Conservation (phyloP, 2,329 filamentous ascomycete genomes). For the Metarhizium anisopliae region DNA sequence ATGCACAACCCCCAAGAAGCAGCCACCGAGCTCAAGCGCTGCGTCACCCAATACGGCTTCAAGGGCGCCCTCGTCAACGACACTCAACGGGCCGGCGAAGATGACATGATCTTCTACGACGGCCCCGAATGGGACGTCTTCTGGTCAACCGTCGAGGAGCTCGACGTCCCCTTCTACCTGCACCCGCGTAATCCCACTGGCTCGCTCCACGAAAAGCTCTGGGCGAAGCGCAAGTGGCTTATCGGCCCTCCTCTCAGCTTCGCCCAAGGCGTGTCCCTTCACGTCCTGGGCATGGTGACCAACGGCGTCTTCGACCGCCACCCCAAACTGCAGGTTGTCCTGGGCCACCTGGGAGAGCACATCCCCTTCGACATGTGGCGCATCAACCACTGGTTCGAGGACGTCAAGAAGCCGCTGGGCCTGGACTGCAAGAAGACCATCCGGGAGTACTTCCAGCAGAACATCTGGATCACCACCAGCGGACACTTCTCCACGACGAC, state of each 20-base stretch:
- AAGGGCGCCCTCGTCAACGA: constrained; percentile 54
- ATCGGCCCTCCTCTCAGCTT: constrained; percentile 51
- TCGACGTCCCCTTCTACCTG: constrained; percentile 57
- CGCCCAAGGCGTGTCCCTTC: constrained; percentile 49
- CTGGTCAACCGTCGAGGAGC: constrained; percentile 47
- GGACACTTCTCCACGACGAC: constrained; percentile 47
- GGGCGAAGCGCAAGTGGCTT: constrained; percentile 49
- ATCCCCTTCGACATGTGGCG: constrained; percentile 41
- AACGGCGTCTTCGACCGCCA: constrained; percentile 42
- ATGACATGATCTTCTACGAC: constrained; percentile 58
- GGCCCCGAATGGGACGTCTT: constrained; percentile 50
- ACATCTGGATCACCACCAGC: constrained; percentile 48
- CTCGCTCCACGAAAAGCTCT: constrained; percentile 47
- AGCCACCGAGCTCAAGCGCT: constrained; percentile 39
- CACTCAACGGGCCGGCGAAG: constrained; percentile 46
- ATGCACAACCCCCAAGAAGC: constrained; percentile 46
- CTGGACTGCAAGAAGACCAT: constrained; percentile 38
- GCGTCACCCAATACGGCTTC: constrained; percentile 50
- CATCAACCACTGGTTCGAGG: constrained; percentile 47
- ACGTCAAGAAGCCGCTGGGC: constrained; percentile 42
- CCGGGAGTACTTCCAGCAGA: constrained; percentile 43
- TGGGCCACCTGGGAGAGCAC: constrained; percentile 40
- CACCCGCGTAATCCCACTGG: constrained; percentile 52
- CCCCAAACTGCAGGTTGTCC: constrained; percentile 34
- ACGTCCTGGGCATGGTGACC: constrained; percentile 42